Base-by-base conservation (phyloP, 805 yeast genomes). In the Brettanomyces custersianus region DNA sequence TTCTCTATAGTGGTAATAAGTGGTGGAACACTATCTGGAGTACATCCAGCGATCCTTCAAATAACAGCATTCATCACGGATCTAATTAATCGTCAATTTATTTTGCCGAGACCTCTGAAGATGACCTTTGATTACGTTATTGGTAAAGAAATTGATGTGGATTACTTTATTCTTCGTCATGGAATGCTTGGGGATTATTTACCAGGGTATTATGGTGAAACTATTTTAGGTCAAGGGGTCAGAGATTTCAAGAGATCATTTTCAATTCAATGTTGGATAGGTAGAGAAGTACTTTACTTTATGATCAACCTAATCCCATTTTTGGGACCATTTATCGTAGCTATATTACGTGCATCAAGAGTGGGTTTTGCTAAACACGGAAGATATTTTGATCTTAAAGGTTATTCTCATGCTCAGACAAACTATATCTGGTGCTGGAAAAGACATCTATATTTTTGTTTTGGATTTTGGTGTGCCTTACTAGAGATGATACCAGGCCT, bases 331-430 rank as follows among this genome's bases (percentile, higher is more conserved):
- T n/a, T 68, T 4, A 19, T 74, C 7, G 66, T 72, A 9, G 55
- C 75, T 11, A 36, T 71, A 3, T 37, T 74, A 5, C 70, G 67
- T 36, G 77, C 83, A 1, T 73, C 81, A 0, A 54, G 68, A 16
- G 68, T 68, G 24, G 84, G 79, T 0, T 58, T 63, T 37, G 57
- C 60, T 30, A 64, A 72, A 24, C 83, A 77, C 36, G 47, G 59
- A 12, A 59, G 84, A 29, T 80, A 77, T 51, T 77, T 72, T 46
- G 65, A 64, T 25, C 62, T 78, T 34, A 77, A 74, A 47, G 76
- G 74, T 3, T 68, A 63, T 46, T 57, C 60, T 38, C 51, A 56
- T 10, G 53, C 63, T 11, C 71, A 73, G 42, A 59, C 62, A 6
- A 55, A 61, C 39, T 55, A 41, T 7, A 44, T 62, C 15, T 69